Evolutionary conservation across 2,329 filamentous ascomycete species (phyloP).

Genomic region (Cladophialophora psammophila): DNA sequence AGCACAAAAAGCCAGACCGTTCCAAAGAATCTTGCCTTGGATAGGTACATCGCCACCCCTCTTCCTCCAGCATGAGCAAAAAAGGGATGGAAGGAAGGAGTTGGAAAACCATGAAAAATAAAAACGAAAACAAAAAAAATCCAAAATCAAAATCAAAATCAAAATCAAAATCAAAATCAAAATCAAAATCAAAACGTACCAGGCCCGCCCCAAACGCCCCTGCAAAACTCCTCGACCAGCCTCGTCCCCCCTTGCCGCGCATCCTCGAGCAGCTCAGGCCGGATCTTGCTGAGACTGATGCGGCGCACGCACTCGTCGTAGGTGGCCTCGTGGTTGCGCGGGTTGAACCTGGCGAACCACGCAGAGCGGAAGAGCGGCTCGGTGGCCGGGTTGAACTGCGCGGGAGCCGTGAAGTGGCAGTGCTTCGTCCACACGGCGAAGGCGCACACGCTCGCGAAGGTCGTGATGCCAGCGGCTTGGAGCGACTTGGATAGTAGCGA

Average conservation of each 20-base stretch:
- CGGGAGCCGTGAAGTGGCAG: constrained; percentile 62
- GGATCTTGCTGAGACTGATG: constrained; percentile 69
- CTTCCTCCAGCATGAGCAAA: too few species aligned
- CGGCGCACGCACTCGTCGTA: constrained; percentile 71
- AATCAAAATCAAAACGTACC: constrained; percentile 12
- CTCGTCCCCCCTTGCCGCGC: constrained; percentile 59
- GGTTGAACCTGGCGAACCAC: constrained; percentile 67
- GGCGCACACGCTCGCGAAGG: constrained; percentile 59
- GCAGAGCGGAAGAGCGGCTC: constrained; percentile 68
- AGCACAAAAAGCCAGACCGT: too few species aligned
- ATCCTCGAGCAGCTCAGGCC: constrained; percentile 65
- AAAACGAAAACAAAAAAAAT: neutral
- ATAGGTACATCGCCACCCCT: too few species aligned
- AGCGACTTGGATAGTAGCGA: constrained; percentile 41
- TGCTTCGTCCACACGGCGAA: constrained; percentile 63
- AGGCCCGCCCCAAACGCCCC: constrained; percentile 64
- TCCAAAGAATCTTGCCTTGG: too few species aligned
- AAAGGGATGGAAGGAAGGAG: too few species aligned
- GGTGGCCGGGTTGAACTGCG: constrained; percentile 62
- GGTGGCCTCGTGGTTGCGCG: constrained; percentile 66
- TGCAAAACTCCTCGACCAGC: constrained; percentile 70
- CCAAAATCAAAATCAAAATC: too few species aligned
- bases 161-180: neutral
- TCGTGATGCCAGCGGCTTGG: constrained; percentile 55
- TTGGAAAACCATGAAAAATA: too few species aligned